Conservation (phyloP, 148 eudicot genomes). For the Vaccinium corymbosum region DNA sequence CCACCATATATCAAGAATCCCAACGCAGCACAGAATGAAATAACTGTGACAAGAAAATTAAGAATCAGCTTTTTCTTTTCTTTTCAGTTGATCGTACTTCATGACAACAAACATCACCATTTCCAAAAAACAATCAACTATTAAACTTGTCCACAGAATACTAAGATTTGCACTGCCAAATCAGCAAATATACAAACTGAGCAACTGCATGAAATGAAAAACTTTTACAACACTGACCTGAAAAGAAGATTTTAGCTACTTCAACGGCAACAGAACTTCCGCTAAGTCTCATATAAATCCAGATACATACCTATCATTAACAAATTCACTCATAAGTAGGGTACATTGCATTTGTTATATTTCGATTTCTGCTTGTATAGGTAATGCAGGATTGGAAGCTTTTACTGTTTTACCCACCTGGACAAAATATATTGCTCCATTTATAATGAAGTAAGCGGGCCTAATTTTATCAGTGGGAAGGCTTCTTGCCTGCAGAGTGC, state of each 20-base stretch:
- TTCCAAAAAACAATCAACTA: background rate
- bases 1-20: constrained; percentile 66
- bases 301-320: constrained; percentile 42
- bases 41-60: constrained; percentile 31
- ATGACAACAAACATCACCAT: background rate
- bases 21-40: constrained; percentile 50
- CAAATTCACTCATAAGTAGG: constrained; percentile 7
- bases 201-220: background rate
- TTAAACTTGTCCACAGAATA: background rate
- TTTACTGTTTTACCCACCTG: constrained; percentile 33
- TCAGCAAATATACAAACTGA: background rate
- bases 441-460: constrained; percentile 48
- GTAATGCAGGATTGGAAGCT: background rate
- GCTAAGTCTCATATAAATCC: constrained; percentile 41
- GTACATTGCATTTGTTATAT: background rate
- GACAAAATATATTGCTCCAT: constrained; percentile 42
- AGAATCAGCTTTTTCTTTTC: background rate
- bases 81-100: background rate
- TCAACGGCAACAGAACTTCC: constrained; percentile 37
- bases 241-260: constrained; percentile 45
- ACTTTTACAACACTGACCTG: constrained; percentile 33
- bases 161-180: background rate
- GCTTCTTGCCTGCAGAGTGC: constrained; percentile 54
- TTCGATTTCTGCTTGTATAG: no score
- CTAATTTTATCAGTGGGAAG: constrained; percentile 47